Base-by-base conservation (phyloP, 2,329 filamentous ascomycete genomes). In the Aureobasidium leucospermi region DNA sequence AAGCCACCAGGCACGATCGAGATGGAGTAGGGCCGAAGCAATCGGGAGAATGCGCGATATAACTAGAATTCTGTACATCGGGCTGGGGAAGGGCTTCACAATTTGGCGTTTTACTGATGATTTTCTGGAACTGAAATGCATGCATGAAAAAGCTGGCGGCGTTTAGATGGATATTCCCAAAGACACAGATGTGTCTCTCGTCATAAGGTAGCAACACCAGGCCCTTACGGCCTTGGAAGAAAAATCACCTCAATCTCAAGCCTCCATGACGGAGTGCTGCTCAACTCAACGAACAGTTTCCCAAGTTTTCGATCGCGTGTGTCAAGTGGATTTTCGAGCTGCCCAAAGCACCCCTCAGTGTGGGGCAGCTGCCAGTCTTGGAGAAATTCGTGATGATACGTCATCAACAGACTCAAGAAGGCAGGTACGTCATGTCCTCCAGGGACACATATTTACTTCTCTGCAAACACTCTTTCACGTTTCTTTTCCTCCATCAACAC, bases 1-100 rank as follows among this genome's bases (percentile, higher is more conserved):
- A 87, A 87, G 75, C 84, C 85, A 53, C 85, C 85, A 49, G 85
- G 83, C 62, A 90, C 87, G 1, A 89, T 90, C 68, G 87, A 89
- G 76, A 82, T 89, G 77, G 85, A 89, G 75, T 90, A 82, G 62
- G 58, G 38, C 48, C 52, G 59, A 60, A 39, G 41, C 32, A 49
- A 60, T 46, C 46, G 48, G 58, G 34, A 29, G 19, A 55, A 48
- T 43, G 31, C 43, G 36, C 43, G 47, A 59, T 43, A 42, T 49
- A 36, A 55, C 38, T 55, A 55, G 51, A 51, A 51, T 32, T 28
- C 38, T 42, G 46, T 52, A 29, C 47, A 51, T 43, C 31, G 39
- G 38, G 57, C 32, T 46, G 46, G 46, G 51, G 9, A 43, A 45
- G 49, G 36, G 15, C 36, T 16, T 36, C 5, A 23, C 23, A 23